A percentile compares a stretch with the other conserved stretches of the same genome.
Evolutionary conservation across 371 early-diverging fungal species (phyloP).

Genomic region (Mucor velutinosus): DNA sequence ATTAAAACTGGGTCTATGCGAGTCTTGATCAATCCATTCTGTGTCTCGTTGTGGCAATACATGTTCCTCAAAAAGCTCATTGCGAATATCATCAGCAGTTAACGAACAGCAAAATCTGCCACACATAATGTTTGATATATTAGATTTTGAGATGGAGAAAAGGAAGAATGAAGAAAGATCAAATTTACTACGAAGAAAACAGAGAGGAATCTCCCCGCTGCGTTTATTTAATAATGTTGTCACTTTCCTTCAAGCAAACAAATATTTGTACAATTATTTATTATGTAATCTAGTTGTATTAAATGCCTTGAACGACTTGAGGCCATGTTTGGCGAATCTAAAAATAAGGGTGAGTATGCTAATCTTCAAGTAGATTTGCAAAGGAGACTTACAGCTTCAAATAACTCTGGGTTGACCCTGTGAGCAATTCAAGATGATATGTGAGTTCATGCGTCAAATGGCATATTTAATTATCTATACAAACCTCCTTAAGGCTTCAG

Average conservation of each 20-base stretch:
- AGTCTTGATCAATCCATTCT: slow-evolving; percentile 49
- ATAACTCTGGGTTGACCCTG: slow-evolving; percentile 64
- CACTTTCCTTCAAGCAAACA: not conserved
- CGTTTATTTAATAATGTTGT: not conserved
- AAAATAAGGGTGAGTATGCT: not conserved
- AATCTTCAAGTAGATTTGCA: not conserved
- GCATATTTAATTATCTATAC: not conserved
- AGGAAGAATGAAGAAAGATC: not conserved
- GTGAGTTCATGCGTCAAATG: not conserved
- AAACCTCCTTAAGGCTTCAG: slow-evolving; percentile 60
- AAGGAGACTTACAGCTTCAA: slow-evolving; percentile 37
- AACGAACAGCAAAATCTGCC: slow-evolving; percentile 40
- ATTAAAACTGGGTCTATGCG: slow-evolving; percentile 54
- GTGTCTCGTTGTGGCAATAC: slow-evolving; percentile 20
- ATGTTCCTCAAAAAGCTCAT: slow-evolving; percentile 34
- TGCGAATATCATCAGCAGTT: slow-evolving; percentile 35
- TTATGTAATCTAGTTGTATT: not conserved
- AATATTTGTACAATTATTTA: not conserved
- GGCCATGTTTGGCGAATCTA: slow-evolving; percentile 65
- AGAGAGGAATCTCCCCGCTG: too few species aligned
- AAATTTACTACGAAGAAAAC: too few species aligned
- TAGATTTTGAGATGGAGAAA: not conserved
- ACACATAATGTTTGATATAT: slow-evolving; percentile 32
- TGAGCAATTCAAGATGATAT: not conserved
- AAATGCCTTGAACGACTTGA: slow-evolving; percentile 55